Base-by-base conservation (phyloP, 441 rosid genomes). In the Viola pubescens region DNA sequence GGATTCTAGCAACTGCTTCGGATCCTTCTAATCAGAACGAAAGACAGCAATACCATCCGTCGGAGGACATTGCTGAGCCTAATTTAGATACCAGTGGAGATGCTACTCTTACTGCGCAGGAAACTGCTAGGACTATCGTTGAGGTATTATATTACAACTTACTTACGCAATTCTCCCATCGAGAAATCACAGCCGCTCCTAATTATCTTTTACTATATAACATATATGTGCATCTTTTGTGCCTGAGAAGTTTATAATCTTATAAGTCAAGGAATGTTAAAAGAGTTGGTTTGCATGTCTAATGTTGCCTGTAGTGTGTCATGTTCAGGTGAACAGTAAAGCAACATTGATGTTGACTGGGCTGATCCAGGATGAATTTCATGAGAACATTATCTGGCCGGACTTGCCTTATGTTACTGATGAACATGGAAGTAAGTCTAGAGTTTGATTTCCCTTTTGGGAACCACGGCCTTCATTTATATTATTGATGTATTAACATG, bases 401-500 rank as follows among this genome's bases (percentile, higher is more conserved):
- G 98, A 88, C 72, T 72, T 89, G 77, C 88, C 84, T 72, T 94
- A 83, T 62, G 81, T 83, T 44, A 83, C 87, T 44, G 96, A 94
- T 71, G 85, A 86, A 73, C 79, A 81, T 60, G 99, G 99, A 82
- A 84, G 99, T 90, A 77, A 66, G 94, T 74, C 19, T 48, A 50
- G 61, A 58, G 54, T 4, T 64, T 56, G 7, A 14, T 62, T 56
- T 16, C 73, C 10, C 14, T 9, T 58, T 58, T 58, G 13, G 39
- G 57, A 50, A 54, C 64, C 14, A 42, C 16, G 37, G 40, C 48
- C 11, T 59, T 38, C 47, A 50, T 42, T n/a, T 13, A 14, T 53
- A 12, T 55, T 8, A 54, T 42, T 54, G 9, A 45, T 34, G 4
- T 47, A 38, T 5, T 53, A 16, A 11, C 38, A 7, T 54, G 9